Conservation (phyloP, 2,329 filamentous ascomycete genomes). For the Fragosphaeria purpurea region DNA sequence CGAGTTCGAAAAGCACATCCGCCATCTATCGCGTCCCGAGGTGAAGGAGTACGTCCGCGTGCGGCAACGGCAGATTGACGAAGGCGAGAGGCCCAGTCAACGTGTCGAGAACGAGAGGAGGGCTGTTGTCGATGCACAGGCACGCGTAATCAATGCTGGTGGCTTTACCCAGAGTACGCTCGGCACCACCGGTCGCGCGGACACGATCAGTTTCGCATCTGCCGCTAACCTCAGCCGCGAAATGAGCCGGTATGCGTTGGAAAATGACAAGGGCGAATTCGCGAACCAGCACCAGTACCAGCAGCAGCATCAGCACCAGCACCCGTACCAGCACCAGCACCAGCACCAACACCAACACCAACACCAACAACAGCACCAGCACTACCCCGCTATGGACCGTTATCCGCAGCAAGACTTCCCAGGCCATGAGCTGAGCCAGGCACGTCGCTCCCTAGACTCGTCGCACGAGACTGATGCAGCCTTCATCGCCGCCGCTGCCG, state of each 20-base stretch:
- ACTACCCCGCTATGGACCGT: not conserved
- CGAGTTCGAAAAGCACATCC: conserved; percentile 45
- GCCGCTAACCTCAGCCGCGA: conserved; percentile 9
- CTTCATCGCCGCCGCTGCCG: conserved; percentile 2
- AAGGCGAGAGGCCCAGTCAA: conserved; percentile 39
- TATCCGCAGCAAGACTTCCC: conserved; percentile 14
- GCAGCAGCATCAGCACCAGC: not conserved
- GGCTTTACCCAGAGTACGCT: conserved; percentile 13
- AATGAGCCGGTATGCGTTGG: conserved; percentile 3
- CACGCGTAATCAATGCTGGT: conserved; percentile 17
- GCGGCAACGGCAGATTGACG: conserved; percentile 47
- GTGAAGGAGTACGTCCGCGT: conserved; percentile 56
- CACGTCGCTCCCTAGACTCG: conserved; percentile 24
- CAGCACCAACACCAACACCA: not conserved
- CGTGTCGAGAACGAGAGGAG: conserved; percentile 38
- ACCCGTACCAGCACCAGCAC: conserved; percentile 4
- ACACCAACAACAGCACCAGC: not conserved
- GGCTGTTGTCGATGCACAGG: conserved; percentile 40
- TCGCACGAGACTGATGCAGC: conserved; percentile 18
- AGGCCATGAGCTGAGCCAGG: conserved; percentile 33
- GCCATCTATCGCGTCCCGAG: conserved; percentile 40
- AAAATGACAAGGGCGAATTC: conserved; percentile 7
- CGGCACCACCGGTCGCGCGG: conserved; percentile 11
- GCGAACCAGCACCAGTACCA: not conserved
- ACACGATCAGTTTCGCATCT: conserved; percentile 14